Base-by-base conservation (phyloP, 208 protist species). In the Strigomonas galati region DNA sequence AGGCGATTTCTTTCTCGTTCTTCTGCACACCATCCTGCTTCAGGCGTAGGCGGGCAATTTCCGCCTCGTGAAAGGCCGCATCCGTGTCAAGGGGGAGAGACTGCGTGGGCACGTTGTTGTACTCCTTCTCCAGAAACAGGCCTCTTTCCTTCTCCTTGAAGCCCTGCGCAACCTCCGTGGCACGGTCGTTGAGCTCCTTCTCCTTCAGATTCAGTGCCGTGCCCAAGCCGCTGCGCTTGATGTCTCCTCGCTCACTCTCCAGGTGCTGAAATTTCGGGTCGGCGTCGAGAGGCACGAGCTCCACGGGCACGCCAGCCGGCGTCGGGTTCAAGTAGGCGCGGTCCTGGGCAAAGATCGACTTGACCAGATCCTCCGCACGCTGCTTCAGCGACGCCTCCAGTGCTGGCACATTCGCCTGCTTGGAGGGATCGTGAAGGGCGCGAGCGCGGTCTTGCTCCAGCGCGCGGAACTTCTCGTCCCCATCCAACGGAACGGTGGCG, bases 21-120 rank as follows among this genome's bases (percentile, higher is more conserved):
- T 56, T 65, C 27, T 67, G 49, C 10, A 69, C 59, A 19, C 70
- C 72, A 9, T 75, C 65, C 14, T 72, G 69, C 35, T 78, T 75
- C 27, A 88, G 71, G 21, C 76, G 71, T 9, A 83, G 80, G 46
- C 82, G 71, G 62, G 85, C 60, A 49, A 51, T 26, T 69, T 87
- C 81, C 30, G 78, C 40, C 17, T 51, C 69, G 1, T 73, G 30
- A 28, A 88, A 88, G 21, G 26, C 21, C 2, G 56, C 10, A 53
- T 88, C 82, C 1, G 43, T 55, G 49, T 82, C 76, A 6, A 85
- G 71, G 51, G 72, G 78, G 28, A 93, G 54, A 17, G 69, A 43
- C 27, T 43, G 49, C 21, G 84, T 32, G 3, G 86, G 80, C 21
- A 95, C 78, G 21, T 83, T 79, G 46, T 89, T 78, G n/a, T 85